phyloP scores from a whole-genome alignment of 129 eudicot genomes.

The Centrapalus pauciflorus region DNA sequence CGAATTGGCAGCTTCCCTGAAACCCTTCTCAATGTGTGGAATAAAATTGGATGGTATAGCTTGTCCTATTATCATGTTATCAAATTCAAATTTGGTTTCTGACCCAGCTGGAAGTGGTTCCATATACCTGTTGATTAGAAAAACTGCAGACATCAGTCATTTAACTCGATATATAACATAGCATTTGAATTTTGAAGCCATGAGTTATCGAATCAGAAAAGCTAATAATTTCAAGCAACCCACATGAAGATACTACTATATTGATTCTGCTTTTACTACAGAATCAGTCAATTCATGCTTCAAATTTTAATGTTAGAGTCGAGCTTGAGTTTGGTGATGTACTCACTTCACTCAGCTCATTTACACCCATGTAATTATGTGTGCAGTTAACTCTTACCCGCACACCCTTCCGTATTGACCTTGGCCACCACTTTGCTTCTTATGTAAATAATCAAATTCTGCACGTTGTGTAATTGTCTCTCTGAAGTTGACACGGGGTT shows the following conservation, averaged over 20 bases:
- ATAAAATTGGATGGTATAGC: conserved; percentile 82
- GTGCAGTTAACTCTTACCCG: conserved; percentile 48
- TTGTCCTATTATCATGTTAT: conserved; percentile 87
- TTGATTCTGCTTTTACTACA: no score
- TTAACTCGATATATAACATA: background rate
- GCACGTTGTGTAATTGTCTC: conserved; percentile 95
- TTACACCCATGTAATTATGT: background rate
- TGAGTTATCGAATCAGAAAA: background rate
- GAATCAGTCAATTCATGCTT: no score
- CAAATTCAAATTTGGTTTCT: conserved; percentile 79
- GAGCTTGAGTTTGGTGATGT: no score
- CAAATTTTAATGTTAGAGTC: no score
- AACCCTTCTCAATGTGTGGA: conserved; percentile 96
- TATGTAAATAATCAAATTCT: conserved; percentile 90
- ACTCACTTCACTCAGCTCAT: background rate
- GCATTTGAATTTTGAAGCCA: background rate
- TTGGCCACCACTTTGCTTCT: conserved; percentile 98
- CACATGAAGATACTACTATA: background rate
- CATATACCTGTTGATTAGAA: conserved; percentile 47
- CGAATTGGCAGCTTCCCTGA: conserved; percentile 98
- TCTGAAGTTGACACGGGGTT: conserved; percentile 97
- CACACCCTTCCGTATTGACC: conserved; percentile 96
- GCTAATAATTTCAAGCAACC: background rate
- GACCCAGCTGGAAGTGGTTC: conserved; percentile 92
- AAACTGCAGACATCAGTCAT: background rate